phyloP scores from a whole-genome alignment of 495 filamentous ascomycete species.

The Hypomontagnella submonticulosa region DNA sequence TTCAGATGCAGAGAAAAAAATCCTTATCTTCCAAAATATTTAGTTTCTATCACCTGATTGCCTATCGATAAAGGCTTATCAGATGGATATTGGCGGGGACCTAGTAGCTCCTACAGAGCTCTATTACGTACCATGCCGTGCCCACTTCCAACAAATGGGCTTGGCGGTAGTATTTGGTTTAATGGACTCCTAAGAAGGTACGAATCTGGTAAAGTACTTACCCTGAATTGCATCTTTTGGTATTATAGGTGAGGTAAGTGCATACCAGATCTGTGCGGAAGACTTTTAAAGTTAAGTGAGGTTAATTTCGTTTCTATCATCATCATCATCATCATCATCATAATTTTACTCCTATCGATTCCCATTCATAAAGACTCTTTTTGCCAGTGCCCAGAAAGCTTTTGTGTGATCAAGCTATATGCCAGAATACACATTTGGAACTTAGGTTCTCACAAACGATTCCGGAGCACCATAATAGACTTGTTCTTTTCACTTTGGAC shows the following conservation, averaged over 20 bases:
- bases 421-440: not conserved
- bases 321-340: too few species aligned
- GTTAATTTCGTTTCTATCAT: not conserved
- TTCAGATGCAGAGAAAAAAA: conserved; percentile 23
- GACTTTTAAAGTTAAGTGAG: not conserved
- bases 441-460: conserved; percentile 11
- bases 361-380: not conserved
- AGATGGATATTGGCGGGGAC: conserved; percentile 16
- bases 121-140: too few species aligned
- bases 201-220: too few species aligned
- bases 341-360: too few species aligned
- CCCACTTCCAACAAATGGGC: too few species aligned
- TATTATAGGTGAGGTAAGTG: too few species aligned
- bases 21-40: conserved; percentile 39
- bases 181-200: too few species aligned
- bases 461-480: conserved; percentile 10
- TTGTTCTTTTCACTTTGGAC: conserved; percentile 5
- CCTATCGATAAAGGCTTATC: conserved; percentile 37
- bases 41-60: conserved; percentile 16
- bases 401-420: not conserved
- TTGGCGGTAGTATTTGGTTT: conserved; percentile 1
- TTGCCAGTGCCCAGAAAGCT: not conserved
- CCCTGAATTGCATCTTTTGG: too few species aligned
- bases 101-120: too few species aligned
- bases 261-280: not conserved